These are phyloP conservation scores for Furcasterigmium sp. DNA, from an alignment of 2,329 filamentous ascomycete species.

Conservation along the genomic window DNA sequence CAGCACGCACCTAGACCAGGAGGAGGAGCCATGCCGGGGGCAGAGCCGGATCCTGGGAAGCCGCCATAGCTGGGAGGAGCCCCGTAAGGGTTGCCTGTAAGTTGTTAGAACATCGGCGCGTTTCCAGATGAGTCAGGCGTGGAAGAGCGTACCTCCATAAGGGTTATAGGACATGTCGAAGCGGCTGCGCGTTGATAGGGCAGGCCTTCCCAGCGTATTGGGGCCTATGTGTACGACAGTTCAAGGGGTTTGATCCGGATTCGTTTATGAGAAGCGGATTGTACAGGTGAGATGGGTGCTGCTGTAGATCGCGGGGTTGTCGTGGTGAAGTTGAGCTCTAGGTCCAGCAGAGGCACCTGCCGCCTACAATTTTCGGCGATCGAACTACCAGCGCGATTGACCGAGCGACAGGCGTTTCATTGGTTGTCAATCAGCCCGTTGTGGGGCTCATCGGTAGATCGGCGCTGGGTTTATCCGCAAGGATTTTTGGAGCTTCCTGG, in stretches of 20 bases:
- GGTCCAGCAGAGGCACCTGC: neutral
- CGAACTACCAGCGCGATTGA: neutral
- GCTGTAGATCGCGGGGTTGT: no score
- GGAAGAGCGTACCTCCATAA: slow-evolving; percentile 43
- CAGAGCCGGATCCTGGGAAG: slow-evolving; percentile 55
- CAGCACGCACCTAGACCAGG: slow-evolving; percentile 70
- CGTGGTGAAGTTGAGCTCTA: neutral
- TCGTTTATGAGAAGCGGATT: no score
- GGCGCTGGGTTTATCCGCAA: slow-evolving; percentile 8
- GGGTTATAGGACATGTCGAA: slow-evolving; percentile 55
- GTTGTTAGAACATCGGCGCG: no score
- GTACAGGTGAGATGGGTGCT: no score
- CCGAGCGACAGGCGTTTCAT: slow-evolving; percentile 12
- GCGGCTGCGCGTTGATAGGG: no score
- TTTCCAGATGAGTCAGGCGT: neutral
- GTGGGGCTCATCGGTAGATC: neutral
- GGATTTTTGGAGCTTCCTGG: no score
- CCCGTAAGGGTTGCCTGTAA: slow-evolving; percentile 56
- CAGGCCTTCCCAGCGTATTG: no score
- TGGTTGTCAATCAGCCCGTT: neutral
- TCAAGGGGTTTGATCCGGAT: no score
- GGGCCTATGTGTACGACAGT: no score
- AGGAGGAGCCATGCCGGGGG: slow-evolving; percentile 69
- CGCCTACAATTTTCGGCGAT: slow-evolving; percentile 5
- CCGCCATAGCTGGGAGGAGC: slow-evolving; percentile 67